phyloP scores from a whole-genome alignment of 2,329 filamentous ascomycete species.

The Microsporum canis region DNA sequence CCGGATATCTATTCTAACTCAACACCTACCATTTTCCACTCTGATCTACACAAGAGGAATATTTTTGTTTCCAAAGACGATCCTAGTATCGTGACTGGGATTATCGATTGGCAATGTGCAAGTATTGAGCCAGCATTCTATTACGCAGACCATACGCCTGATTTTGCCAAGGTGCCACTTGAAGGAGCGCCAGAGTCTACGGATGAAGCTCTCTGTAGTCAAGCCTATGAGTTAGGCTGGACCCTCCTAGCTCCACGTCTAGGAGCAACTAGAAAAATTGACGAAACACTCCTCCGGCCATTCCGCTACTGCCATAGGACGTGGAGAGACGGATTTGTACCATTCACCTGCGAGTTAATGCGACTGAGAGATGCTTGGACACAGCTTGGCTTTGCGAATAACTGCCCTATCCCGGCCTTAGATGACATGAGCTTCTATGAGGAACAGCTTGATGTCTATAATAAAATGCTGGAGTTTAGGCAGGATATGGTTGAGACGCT shows the following conservation, averaged over 20 bases:
- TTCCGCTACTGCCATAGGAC: constrained; percentile 33
- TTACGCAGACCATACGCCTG: constrained; percentile 24
- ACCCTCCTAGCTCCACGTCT: constrained; percentile 12
- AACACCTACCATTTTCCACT: constrained; percentile 28
- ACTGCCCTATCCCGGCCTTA: constrained; percentile 11
- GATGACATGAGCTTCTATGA: constrained; percentile 13
- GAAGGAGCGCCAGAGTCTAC: constrained; percentile 16
- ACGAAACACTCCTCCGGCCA: constrained; percentile 28
- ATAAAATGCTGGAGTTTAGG: constrained; percentile 10
- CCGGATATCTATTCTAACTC: constrained; percentile 21
- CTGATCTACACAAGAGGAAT: constrained; percentile 34
- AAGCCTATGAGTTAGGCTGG: constrained; percentile 22
- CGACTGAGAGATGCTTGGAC: constrained; percentile 28
- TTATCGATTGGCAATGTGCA: constrained; percentile 23
- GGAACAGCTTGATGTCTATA: constrained; percentile 13
- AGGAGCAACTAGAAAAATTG: constrained; percentile 20
- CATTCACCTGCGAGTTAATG: constrained; percentile 32
- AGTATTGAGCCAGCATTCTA: constrained; percentile 17
- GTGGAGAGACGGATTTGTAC: constrained; percentile 33
- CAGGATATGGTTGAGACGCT: constrained; percentile 14
- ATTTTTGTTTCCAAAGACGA: constrained; percentile 34
- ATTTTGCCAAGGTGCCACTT: constrained; percentile 27
- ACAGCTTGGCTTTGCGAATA: constrained; percentile 28
- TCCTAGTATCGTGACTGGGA: constrained; percentile 20
- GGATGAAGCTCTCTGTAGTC: constrained; percentile 17